Conservation (phyloP, 2,329 filamentous ascomycete genomes). For the Botrytis porri region DNA sequence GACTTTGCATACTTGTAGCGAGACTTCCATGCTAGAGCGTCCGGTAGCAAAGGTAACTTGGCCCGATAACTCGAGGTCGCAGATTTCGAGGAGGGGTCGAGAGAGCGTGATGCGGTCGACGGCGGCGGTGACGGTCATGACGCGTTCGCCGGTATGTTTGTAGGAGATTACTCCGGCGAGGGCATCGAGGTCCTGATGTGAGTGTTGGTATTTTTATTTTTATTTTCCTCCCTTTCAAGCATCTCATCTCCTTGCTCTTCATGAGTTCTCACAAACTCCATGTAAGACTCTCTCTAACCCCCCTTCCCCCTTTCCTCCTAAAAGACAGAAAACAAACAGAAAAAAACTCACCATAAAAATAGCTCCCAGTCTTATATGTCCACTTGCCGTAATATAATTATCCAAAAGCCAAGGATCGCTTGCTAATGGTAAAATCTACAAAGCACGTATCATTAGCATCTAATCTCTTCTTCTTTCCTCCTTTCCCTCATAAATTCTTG, state of each 20-base stretch:
- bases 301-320: background rate
- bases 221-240: background rate
- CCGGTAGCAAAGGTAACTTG: conserved; percentile 59
- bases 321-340: too few species aligned
- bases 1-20: conserved; percentile 63
- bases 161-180: conserved; percentile 68
- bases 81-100: conserved; percentile 63
- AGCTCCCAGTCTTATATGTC: conserved; percentile 55
- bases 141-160: conserved; percentile 63
- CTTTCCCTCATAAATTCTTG: too few species aligned
- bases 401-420: conserved; percentile 69
- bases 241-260: background rate
- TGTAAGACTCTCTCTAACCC: too few species aligned
- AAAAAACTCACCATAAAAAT: conserved; percentile 51
- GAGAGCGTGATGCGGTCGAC: conserved; percentile 49
- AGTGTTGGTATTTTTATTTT: background rate
- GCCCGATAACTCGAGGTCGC: conserved; percentile 62
- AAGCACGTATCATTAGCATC: background rate
- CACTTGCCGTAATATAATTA: conserved; percentile 66
- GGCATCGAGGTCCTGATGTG: conserved; percentile 59
- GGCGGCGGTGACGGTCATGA: conserved; percentile 43
- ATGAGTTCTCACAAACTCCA: too few species aligned
- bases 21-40: conserved; percentile 67
- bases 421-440: conserved; percentile 58
- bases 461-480: background rate